phyloP scores from a whole-genome alignment of 2,329 filamentous ascomycete species.

The Trichoderma sp. region DNA sequence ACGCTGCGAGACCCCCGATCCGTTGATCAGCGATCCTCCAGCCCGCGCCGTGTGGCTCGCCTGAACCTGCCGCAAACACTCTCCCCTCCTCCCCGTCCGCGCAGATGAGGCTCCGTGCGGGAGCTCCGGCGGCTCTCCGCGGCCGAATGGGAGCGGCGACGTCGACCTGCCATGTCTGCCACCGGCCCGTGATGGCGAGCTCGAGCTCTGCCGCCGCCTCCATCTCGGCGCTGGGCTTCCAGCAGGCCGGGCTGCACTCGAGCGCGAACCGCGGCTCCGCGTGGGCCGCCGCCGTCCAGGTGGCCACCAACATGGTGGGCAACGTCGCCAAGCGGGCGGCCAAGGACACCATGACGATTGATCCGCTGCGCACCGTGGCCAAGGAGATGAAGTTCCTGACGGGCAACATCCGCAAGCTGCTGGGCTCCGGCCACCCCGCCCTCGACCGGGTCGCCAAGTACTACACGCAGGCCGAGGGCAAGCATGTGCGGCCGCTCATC shows the following conservation, averaged over 20 bases:
- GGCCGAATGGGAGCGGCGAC: constrained; percentile 37
- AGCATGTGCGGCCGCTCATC: constrained; percentile 92
- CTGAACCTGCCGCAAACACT: constrained; percentile 1
- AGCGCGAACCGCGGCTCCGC: constrained; percentile 58
- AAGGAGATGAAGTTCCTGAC: constrained; percentile 97
- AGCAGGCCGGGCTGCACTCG: constrained; percentile 47
- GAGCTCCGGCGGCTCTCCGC: constrained; percentile 53
- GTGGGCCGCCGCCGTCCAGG: constrained; percentile 73
- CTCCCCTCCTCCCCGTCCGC: background rate
- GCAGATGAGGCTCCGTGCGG: constrained; percentile 56
- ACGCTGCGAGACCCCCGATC: background rate
- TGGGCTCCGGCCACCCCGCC: constrained; percentile 91
- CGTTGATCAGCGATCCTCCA: background rate
- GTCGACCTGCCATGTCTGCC: constrained; percentile 41
- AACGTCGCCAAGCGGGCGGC: constrained; percentile 65
- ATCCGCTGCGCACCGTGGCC: constrained; percentile 85
- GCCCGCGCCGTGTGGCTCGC: background rate
- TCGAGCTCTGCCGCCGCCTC: constrained; percentile 33
- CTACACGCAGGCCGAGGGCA: constrained; percentile 94
- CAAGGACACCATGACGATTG: constrained; percentile 71
- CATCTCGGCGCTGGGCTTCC: constrained; percentile 26
- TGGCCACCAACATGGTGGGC: constrained; percentile 70
- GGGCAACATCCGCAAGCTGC: constrained; percentile 87
- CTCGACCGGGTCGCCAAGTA: constrained; percentile 96
- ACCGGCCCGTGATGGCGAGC: constrained; percentile 34